Percentiles rank a stretch among this genome's conserved stretches.
Conservation (phyloP, 208 protist species). For the Leishmania aethiopica region DNA sequence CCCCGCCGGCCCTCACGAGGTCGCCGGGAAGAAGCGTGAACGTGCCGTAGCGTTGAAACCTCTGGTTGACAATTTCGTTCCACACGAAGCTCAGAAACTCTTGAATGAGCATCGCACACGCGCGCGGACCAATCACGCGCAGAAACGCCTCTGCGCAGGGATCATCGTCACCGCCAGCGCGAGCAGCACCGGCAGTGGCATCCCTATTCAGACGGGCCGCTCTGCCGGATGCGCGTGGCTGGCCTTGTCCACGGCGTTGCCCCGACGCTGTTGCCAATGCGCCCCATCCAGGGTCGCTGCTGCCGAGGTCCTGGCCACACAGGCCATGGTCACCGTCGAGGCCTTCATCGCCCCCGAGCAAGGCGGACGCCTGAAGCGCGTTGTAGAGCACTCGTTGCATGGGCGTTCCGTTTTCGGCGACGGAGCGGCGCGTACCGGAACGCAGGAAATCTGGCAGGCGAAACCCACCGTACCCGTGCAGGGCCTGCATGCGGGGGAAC, state of each 20-base stretch:
- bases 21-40: slow-evolving; percentile 85
- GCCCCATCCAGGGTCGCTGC: not conserved
- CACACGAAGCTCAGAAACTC: slow-evolving; percentile 89
- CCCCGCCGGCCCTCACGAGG: slow-evolving; percentile 55
- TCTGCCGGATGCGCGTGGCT: not conserved
- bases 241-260: not conserved
- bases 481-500: slow-evolving; percentile 42
- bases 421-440: slow-evolving; percentile 40
- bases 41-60: slow-evolving; percentile 83
- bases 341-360: slow-evolving; percentile 44
- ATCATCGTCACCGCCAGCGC: slow-evolving; percentile 29
- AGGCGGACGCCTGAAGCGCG: slow-evolving; percentile 66
- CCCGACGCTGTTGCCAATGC: not conserved
- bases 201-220: not conserved
- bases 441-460: slow-evolving; percentile 54
- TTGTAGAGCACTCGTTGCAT: slow-evolving; percentile 80
- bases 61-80: slow-evolving; percentile 90
- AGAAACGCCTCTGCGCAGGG: slow-evolving; percentile 86
- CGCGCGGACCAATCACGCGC: slow-evolving; percentile 69
- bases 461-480: slow-evolving; percentile 46
- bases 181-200: not conserved
- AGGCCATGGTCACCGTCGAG: not conserved
- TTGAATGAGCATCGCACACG: slow-evolving; percentile 76
- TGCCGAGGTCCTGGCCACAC: slow-evolving; percentile 3
- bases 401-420: slow-evolving; percentile 70